Evolutionary conservation across 2,329 filamentous ascomycete species (phyloP), one percentile per base, ranked within the genome.

Genomic region (Trichoderma lentiforme): DNA sequence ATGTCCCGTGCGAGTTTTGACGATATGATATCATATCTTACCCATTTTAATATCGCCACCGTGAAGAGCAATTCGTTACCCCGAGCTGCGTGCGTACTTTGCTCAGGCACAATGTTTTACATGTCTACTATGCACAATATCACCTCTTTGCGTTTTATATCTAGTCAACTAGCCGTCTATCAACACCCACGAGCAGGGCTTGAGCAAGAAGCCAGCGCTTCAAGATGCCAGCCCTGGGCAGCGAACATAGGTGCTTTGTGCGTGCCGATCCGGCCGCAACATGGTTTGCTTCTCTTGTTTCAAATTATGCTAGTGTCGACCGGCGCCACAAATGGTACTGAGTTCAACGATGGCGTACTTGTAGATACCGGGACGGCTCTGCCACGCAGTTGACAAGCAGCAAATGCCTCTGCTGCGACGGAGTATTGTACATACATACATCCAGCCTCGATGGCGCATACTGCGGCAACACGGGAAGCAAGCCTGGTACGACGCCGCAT

Each of bases 11-110:
- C 64, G 34, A 57, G 28, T n/a, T 34, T 51, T 32, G 43, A 47
- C 36, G 39, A 51, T 30, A 70, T 70, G 66, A 70, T 70, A 70
- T 70, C 66, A 70, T 61, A 70, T 53, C 66, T 70, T 61, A 61
- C 32, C 53, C 64, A 43, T 30, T 65, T 43, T 18, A 28, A 43
- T n/a, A 34, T 70, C 39, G 66, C 66, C 66, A 70, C 66, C 66
- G 39, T 26, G 34, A 60, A 34, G 26, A 69, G 36, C 26, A 60
- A 60, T 51, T 39, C 28, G 32, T 21, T 34, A 4, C 28, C 11
- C 58, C 14, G 21, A 56, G 30, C 67, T 53, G 24, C 28, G 36
- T 56, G 24, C 28, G 36, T 56, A 26, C 66, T 56, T 56, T 39
- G 43, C 21, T n/a, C 21, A 36, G 21, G n/a, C 9, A 6, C 47